These are phyloP conservation scores for Cyclotella choctawhatcheeana DNA, from an alignment of 108 stramenopile genomes.

Conservation along the genomic window DNA sequence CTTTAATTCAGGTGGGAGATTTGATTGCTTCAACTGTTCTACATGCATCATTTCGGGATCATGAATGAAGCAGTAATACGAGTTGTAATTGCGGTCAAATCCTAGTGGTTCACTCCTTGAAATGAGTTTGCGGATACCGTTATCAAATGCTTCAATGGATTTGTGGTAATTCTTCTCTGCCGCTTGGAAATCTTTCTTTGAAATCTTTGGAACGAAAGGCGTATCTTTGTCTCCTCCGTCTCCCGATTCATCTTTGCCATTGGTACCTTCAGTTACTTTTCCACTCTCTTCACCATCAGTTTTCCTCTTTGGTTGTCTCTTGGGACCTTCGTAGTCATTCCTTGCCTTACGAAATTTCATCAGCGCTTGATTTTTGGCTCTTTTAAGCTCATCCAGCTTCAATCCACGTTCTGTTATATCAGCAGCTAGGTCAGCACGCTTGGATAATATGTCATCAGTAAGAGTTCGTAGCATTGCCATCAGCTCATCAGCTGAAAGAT, in stretches of 20 bases:
- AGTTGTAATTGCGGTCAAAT: slow-evolving; percentile 73
- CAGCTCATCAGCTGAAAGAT: slow-evolving; percentile 77
- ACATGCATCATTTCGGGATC: slow-evolving; percentile 76
- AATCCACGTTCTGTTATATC: slow-evolving; percentile 64
- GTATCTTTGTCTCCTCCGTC: slow-evolving; percentile 31
- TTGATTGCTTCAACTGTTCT: slow-evolving; percentile 55
- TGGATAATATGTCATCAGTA: slow-evolving; percentile 81
- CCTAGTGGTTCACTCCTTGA: slow-evolving; percentile 79
- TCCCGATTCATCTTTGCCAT: slow-evolving; percentile 22
- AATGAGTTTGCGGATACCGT: slow-evolving; percentile 59
- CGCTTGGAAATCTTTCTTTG: slow-evolving; percentile 61
- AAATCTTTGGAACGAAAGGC: slow-evolving; percentile 54
- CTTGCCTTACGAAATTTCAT: slow-evolving; percentile 65
- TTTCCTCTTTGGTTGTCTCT: slow-evolving; percentile 43
- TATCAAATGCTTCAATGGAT: slow-evolving; percentile 76
- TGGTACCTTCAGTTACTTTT: slow-evolving; percentile 33
- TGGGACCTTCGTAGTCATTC: slow-evolving; percentile 67
- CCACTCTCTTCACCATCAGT: slow-evolving; percentile 30
- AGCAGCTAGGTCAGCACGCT: slow-evolving; percentile 47
- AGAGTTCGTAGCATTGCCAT: slow-evolving; percentile 68
- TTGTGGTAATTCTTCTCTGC: slow-evolving; percentile 66
- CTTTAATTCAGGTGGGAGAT: slow-evolving; percentile 42
- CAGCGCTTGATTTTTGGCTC: slow-evolving; percentile 70
- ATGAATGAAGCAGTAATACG: slow-evolving; percentile 71
- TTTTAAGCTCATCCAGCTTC: slow-evolving; percentile 68